Conservation (phyloP, 495 filamentous ascomycete genomes). For the Neurospora sp. region DNA sequence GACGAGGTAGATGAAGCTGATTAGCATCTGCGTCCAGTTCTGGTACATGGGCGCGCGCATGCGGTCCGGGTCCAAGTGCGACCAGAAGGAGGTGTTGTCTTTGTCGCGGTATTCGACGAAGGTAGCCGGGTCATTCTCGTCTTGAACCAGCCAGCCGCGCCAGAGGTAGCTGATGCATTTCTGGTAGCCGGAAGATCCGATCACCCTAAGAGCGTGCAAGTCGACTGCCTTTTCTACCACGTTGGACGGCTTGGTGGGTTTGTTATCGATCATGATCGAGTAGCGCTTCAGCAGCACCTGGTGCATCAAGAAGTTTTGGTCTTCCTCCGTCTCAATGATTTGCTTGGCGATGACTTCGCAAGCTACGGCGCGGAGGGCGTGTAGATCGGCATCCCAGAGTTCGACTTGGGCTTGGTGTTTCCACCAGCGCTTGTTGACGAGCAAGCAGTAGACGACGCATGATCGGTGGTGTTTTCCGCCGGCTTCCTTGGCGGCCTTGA, state of each 20-base stretch:
- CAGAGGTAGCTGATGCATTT: slow-evolving; percentile 85
- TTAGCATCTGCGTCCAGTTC: slow-evolving; percentile 75
- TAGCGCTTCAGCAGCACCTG: slow-evolving; percentile 85
- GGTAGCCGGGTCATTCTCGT: slow-evolving; percentile 73
- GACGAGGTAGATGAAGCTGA: slow-evolving; percentile 71
- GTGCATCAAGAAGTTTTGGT: slow-evolving; percentile 66
- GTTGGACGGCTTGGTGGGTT: slow-evolving; percentile 66
- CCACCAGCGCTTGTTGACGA: slow-evolving; percentile 90
- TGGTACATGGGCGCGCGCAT: slow-evolving; percentile 91
- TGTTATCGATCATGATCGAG: slow-evolving; percentile 62
- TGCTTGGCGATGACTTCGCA: slow-evolving; percentile 92
- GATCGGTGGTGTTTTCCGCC: slow-evolving; percentile 64
- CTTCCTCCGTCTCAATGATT: slow-evolving; percentile 76
- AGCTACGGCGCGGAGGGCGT: slow-evolving; percentile 67
- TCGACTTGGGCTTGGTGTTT: slow-evolving; percentile 67
- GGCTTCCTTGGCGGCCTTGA: slow-evolving; percentile 68
- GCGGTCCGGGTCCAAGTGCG: slow-evolving; percentile 83
- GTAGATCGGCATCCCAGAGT: slow-evolving; percentile 85
- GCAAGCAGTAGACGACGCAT: slow-evolving; percentile 74
- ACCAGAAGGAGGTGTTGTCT: slow-evolving; percentile 60
- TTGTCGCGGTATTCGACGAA: slow-evolving; percentile 78
- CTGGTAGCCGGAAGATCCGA: slow-evolving; percentile 88
- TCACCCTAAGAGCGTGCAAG: slow-evolving; percentile 77
- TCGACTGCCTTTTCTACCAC: slow-evolving; percentile 89
- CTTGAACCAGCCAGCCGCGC: slow-evolving; percentile 92